A percentile compares a stretch with the other conserved stretches of the same genome.
These are phyloP conservation scores for Ceratocystis harringtonii DNA, from an alignment of 2,329 filamentous ascomycete genomes.

Conservation along the genomic window DNA sequence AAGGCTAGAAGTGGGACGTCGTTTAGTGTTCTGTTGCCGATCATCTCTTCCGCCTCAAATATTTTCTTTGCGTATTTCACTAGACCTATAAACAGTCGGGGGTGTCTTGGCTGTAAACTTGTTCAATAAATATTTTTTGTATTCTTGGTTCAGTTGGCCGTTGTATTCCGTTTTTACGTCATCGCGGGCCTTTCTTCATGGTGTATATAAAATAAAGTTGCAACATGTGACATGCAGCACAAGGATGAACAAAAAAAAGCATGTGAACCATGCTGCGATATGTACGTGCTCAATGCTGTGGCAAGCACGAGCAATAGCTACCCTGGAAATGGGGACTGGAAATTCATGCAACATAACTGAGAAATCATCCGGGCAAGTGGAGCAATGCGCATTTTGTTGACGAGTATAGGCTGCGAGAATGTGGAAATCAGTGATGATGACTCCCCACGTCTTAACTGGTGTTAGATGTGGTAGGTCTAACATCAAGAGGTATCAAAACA, in stretches of 20 bases:
- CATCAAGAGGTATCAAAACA: not conserved
- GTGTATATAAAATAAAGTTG: not conserved
- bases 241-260: not conserved
- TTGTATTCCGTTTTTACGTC: not conserved
- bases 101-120: not conserved
- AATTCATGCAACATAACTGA: not conserved
- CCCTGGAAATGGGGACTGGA: too few species aligned
- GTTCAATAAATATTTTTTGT: constrained; percentile 3
- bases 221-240: not conserved
- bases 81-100: constrained; percentile 3
- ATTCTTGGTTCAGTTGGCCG: not conserved
- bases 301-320: not conserved
- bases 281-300: not conserved
- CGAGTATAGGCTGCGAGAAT: not conserved
- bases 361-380: not conserved
- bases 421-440: not conserved
- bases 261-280: not conserved
- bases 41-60: not conserved
- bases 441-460: not conserved
- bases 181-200: not conserved
- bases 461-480: not conserved
- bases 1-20: not conserved
- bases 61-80: constrained; percentile 4
- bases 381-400: not conserved
- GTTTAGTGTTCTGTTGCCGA: not conserved